Base-by-base conservation (phyloP, 2,329 filamentous ascomycete genomes). In the Ampelomyces quisqualis region DNA sequence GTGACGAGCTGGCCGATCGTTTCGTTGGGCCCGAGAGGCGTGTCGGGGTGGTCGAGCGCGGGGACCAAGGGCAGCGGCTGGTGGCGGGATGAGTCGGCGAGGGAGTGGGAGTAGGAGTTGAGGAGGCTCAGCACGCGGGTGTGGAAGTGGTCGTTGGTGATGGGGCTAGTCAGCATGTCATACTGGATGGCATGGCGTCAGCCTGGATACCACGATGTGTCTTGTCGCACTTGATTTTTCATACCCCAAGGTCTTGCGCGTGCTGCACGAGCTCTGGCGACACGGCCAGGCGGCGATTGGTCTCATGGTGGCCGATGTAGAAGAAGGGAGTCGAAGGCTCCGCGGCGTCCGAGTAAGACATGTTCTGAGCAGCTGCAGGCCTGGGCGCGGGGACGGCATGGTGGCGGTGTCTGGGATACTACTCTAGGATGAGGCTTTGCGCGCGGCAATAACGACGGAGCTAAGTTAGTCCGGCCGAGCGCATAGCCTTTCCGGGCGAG, bases 1-100 rank as follows among this genome's bases (percentile, higher is more conserved):
- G 83, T 88, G 34, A 94, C 78, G 44, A 93, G 75, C 37, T 90
- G 86, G 49, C 82, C 82, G 46, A 90, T 81, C 48, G 78, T 78
- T 10, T 80, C 77, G 42, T 78, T 79, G 4, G 87, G 87, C 34
- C 81, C 81, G 39, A 93, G 73, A 14, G 78, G 81, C 0, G 89
- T 90, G 63, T 96, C 90, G 47, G 86, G 79, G 8, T 89, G 85
- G 1, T 84, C 87, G 51, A 98, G 73, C 28, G 90, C 83, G 8
- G 75, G 65, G 30, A 79, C 67, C 19, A 76, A 58, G 18, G 76
- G 74, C 14, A 71, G 58, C 7, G 73, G 71, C 26, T 70, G 59
- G n/a, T 10, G 64, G 43, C 10, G 64, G 58, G 72, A 62, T 27
- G 72, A 64, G 32, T 77, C 70, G 14, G 79, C 60, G 10, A 72